Evolutionary conservation across 225 moss, liverwort and hornwort genomes (phyloP).

Genomic region (Marchantia paleacea): DNA sequence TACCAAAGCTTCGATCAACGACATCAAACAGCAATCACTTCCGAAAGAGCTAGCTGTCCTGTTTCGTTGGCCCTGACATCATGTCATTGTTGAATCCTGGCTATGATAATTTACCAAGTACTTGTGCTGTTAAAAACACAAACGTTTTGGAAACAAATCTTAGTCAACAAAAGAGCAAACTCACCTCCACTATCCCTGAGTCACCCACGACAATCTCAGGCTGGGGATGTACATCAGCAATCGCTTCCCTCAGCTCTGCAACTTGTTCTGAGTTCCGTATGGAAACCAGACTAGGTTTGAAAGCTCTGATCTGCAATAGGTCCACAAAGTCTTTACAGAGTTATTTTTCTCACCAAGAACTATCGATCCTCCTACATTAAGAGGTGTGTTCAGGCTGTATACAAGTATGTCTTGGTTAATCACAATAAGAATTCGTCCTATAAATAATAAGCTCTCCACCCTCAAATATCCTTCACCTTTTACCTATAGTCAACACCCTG

Average conservation of each 20-base stretch:
- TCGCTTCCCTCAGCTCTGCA: constrained; percentile 50
- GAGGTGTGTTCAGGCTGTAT: not conserved
- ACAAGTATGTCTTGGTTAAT: too few species aligned
- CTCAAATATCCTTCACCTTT: not conserved
- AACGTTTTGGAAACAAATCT: not conserved
- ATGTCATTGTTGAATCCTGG: too few species aligned
- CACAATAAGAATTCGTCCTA: too few species aligned
- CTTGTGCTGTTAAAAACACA: not conserved
- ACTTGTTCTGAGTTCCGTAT: constrained; percentile 48
- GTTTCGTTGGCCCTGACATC: too few species aligned
- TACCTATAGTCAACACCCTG: not conserved
- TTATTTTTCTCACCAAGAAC: not conserved
- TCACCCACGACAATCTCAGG: constrained; percentile 71
- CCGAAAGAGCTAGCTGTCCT: too few species aligned
- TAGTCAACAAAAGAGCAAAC: not conserved
- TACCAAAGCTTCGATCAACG: not conserved
- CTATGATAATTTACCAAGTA: not conserved
- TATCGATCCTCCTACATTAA: not conserved
- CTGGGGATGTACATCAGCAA: constrained; percentile 57
- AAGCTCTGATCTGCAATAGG: constrained; percentile 48
- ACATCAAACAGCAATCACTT: not conserved
- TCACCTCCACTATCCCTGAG: constrained; percentile 58
- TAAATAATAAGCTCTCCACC: too few species aligned
- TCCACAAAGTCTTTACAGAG: not conserved
- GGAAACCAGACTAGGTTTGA: constrained; percentile 78